These are phyloP conservation scores for Alternaria postmessia DNA, from an alignment of 2,329 filamentous ascomycete species.

Conservation along the genomic window DNA sequence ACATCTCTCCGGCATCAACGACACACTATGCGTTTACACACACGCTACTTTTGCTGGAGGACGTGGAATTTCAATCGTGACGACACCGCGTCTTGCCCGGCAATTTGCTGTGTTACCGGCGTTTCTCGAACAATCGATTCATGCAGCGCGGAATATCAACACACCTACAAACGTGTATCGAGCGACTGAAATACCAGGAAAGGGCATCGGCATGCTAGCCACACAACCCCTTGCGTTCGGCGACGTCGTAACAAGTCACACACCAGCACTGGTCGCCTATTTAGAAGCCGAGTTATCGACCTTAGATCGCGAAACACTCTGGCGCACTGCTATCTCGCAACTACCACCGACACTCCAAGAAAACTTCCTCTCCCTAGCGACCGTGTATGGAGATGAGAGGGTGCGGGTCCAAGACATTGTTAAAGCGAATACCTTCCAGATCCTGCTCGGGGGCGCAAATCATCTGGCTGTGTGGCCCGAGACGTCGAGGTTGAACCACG, in stretches of 20 bases:
- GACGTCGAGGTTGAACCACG: slow-evolving; percentile 53
- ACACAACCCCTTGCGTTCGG: slow-evolving; percentile 27
- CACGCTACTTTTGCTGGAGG: slow-evolving; percentile 34
- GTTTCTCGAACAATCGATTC: slow-evolving; percentile 26
- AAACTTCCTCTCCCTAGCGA: slow-evolving; percentile 32
- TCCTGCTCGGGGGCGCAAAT: slow-evolving; percentile 35
- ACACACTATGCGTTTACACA: slow-evolving; percentile 45
- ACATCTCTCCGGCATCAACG: slow-evolving; percentile 27
- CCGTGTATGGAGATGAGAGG: slow-evolving; percentile 37
- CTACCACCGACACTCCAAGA: slow-evolving; percentile 29
- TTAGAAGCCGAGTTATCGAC: slow-evolving; percentile 40
- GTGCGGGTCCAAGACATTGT: slow-evolving; percentile 45
- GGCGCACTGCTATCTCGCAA: slow-evolving; percentile 34
- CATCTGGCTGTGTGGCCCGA: slow-evolving; percentile 52
- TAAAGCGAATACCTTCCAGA: slow-evolving; percentile 48
- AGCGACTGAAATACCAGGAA: slow-evolving; percentile 33
- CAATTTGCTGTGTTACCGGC: slow-evolving; percentile 33
- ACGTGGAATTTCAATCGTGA: slow-evolving; percentile 47
- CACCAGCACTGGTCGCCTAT: slow-evolving; percentile 43
- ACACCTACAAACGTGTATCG: slow-evolving; percentile 26
- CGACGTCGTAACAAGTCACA: slow-evolving; percentile 41
- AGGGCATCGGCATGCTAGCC: slow-evolving; percentile 45
- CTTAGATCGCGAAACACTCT: slow-evolving; percentile 40
- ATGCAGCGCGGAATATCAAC: slow-evolving; percentile 29
- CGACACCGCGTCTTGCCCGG: slow-evolving; percentile 38